These are phyloP conservation scores for Pythium sukuiense DNA, from an alignment of 352 stramenopile species.

Conservation along the genomic window DNA sequence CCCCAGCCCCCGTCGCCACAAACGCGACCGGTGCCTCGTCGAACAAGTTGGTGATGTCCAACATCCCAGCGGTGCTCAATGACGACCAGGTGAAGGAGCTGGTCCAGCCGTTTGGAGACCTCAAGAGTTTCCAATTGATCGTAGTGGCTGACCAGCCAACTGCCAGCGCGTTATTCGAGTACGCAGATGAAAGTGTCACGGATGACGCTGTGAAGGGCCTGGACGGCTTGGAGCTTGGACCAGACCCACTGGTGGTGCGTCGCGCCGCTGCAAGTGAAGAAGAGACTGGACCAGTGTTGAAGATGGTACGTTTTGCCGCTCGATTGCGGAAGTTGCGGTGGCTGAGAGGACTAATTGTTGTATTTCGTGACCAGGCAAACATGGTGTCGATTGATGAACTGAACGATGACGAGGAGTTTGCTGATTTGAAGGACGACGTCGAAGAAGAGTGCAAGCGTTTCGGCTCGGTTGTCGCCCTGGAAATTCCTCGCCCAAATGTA, in stretches of 20 bases:
- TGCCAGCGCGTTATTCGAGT: constrained; percentile 81
- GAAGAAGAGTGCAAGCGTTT: constrained; percentile 90
- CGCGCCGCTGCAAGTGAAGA: constrained; percentile 47
- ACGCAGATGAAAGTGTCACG: constrained; percentile 57
- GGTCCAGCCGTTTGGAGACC: constrained; percentile 76
- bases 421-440: constrained; percentile 87
- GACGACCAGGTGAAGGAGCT: constrained; percentile 85
- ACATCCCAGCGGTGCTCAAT: constrained; percentile 73
- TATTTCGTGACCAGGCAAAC: constrained; percentile 58
- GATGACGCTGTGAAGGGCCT: constrained; percentile 67
- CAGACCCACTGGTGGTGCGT: constrained; percentile 61
- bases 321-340: not conserved
- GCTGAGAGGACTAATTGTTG: not conserved
- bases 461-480: constrained; percentile 60
- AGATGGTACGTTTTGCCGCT: constrained; percentile 47
- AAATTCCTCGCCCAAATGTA: constrained; percentile 85
- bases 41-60: constrained; percentile 77
- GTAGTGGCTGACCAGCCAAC: constrained; percentile 55
- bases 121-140: constrained; percentile 69
- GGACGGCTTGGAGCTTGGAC: constrained; percentile 77
- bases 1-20: not conserved
- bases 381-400: constrained; percentile 86
- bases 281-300: constrained; percentile 56
- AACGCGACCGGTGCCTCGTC: constrained; percentile 1
- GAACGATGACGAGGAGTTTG: constrained; percentile 84